Conservation (phyloP, 176 grass and related monocot genomes). For the Musa schizocarpa region DNA sequence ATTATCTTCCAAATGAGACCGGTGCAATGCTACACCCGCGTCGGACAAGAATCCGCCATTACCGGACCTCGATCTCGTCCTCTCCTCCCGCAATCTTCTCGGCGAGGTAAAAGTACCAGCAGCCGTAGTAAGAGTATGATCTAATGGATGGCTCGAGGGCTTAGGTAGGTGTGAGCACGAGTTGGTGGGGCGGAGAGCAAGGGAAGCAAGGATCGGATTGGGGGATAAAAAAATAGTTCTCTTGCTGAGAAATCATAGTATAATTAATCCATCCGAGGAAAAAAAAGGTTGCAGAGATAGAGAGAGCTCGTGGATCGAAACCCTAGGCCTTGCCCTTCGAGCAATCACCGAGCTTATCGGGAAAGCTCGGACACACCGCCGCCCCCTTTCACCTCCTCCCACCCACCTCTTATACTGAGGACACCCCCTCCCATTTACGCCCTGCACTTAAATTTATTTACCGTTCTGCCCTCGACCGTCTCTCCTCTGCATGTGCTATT, state of each 20-base stretch:
- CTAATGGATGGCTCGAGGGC: no score
- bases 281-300: background rate
- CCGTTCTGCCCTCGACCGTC: no score
- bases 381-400: conserved; percentile 4
- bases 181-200: background rate
- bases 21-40: background rate
- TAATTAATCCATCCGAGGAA: conserved; percentile 3
- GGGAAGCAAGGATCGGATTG: no score
- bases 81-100: background rate
- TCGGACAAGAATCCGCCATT: background rate
- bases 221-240: background rate
- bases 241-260: background rate
- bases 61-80: background rate
- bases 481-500: background rate
- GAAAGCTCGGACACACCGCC: conserved; percentile 28
- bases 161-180: no score
- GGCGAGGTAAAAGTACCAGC: background rate
- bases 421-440: background rate
- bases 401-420: conserved; percentile 9
- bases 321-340: conserved; percentile 32
- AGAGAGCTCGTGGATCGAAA: conserved; percentile 13
- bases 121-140: background rate
- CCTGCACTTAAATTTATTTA: no score
- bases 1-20: no score
- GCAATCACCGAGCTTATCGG: conserved; percentile 33